phyloP scores from a whole-genome alignment of 176 grass and related monocot species.

The Guadua angustifolia region DNA sequence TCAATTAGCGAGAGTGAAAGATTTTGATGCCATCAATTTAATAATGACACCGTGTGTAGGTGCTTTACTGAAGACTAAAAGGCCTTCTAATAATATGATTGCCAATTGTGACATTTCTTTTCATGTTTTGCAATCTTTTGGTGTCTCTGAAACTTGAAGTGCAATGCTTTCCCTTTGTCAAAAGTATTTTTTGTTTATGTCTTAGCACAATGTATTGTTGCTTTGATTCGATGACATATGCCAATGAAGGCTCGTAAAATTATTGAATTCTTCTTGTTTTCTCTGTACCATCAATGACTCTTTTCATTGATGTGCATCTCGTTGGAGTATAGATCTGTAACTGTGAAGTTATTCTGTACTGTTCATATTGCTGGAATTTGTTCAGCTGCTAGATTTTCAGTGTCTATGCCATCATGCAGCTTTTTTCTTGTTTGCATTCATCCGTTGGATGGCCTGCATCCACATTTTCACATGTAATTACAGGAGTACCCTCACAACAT shows the following conservation, averaged over 20 bases:
- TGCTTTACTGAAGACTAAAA: constrained; percentile 3
- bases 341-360: background rate
- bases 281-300: background rate
- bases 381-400: constrained; percentile 6
- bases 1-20: constrained; percentile 16
- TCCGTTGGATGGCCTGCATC: constrained; percentile 10
- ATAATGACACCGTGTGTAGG: background rate
- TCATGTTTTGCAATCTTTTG: background rate
- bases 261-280: constrained; percentile 11
- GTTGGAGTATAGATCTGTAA: background rate
- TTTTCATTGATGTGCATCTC: background rate
- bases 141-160: background rate
- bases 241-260: background rate
- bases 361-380: background rate
- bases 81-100: constrained; percentile 13
- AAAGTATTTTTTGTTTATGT: constrained; percentile 21
- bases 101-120: background rate
- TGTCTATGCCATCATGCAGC: constrained; percentile 2
- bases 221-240: background rate
- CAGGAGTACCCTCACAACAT: background rate
- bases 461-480: constrained; percentile 21
- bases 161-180: constrained; percentile 5
- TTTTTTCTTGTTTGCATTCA: constrained; percentile 32
- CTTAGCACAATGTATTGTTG: constrained; percentile 14
- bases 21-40: constrained; percentile 22